Evolutionary conservation across 192 early-diverging fungal genomes (phyloP).

Genomic region (Backusella tuberculispora): DNA sequence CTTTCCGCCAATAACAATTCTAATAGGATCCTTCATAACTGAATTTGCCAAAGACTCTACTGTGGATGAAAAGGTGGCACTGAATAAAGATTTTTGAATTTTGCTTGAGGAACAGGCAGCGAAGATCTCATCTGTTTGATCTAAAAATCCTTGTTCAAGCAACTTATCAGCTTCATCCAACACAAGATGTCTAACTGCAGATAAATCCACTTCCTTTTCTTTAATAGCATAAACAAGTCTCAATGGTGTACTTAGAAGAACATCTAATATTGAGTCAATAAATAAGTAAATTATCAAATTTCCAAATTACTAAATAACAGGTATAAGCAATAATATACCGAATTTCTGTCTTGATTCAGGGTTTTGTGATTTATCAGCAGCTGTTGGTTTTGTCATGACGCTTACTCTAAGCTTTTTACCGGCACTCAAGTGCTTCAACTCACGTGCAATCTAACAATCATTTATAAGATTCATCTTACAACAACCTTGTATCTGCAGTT

Average conservation of each 20-base stretch:
- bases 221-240: constrained; percentile 90
- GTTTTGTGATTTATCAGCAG: constrained; percentile 65
- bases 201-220: constrained; percentile 75
- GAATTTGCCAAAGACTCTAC: constrained; percentile 91
- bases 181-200: constrained; percentile 68
- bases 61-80: constrained; percentile 90
- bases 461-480: not conserved
- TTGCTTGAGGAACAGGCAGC: constrained; percentile 77
- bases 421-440: constrained; percentile 72
- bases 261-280: constrained; percentile 58
- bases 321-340: constrained; percentile 30
- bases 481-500: not conserved
- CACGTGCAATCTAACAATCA: constrained; percentile 77
- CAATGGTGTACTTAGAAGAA: constrained; percentile 92
- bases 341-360: constrained; percentile 72
- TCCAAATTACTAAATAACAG: not conserved
- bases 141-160: constrained; percentile 82
- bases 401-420: constrained; percentile 81
- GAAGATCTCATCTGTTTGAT: constrained; percentile 88
- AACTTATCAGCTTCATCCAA: constrained; percentile 87
- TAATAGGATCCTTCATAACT: constrained; percentile 89
- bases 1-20: constrained; percentile 87
- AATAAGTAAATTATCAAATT: constrained; percentile 1
- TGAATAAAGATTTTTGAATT: constrained; percentile 87
- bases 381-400: constrained; percentile 84